Percentiles rank a stretch among this genome's conserved stretches.
These are phyloP conservation scores for Coemansia sp. DNA, from an alignment of 192 early-diverging fungal species.

Conservation along the genomic window DNA sequence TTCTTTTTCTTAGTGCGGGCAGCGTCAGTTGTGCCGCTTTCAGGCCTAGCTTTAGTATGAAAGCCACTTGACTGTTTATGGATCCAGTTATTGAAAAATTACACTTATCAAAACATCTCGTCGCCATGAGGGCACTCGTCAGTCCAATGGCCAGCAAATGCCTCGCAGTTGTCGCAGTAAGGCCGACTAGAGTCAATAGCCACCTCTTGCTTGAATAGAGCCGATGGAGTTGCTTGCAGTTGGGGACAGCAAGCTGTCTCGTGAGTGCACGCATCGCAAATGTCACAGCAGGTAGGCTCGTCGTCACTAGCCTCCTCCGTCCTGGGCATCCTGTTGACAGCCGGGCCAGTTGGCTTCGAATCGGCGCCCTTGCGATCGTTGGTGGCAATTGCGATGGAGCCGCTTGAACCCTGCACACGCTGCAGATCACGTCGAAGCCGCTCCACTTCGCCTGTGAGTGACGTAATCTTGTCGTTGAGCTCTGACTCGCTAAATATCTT, in stretches of 20 bases:
- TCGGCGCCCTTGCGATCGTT: background rate
- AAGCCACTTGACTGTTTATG: background rate
- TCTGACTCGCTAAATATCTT: slow-evolving; percentile 76
- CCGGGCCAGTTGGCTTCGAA: background rate
- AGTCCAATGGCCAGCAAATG: slow-evolving; percentile 69
- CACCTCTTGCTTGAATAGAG: slow-evolving; percentile 39
- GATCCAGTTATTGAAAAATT: background rate
- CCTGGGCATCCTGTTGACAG: background rate
- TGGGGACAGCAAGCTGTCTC: slow-evolving; percentile 63
- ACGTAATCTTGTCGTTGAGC: slow-evolving; percentile 63
- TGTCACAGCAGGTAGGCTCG: slow-evolving; percentile 62
- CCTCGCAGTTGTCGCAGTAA: slow-evolving; percentile 82
- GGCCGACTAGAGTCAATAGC: slow-evolving; percentile 35
- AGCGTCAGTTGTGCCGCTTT: background rate
- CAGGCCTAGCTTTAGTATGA: background rate
- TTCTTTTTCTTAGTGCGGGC: background rate
- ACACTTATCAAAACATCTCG: slow-evolving; percentile 60
- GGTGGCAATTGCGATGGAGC: background rate
- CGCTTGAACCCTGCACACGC: slow-evolving; percentile 9
- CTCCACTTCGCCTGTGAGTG: slow-evolving; percentile 59
- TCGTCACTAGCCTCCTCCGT: slow-evolving; percentile 18
- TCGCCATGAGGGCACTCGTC: slow-evolving; percentile 73
- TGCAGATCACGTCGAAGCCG: slow-evolving; percentile 35
- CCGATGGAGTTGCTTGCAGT: slow-evolving; percentile 9
- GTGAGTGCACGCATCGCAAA: slow-evolving; percentile 70